Percentiles rank a stretch among this genome's conserved stretches.
Evolutionary conservation across 768 basidiomycete genomes (phyloP).

Genomic region (Dendrothele bispora): DNA sequence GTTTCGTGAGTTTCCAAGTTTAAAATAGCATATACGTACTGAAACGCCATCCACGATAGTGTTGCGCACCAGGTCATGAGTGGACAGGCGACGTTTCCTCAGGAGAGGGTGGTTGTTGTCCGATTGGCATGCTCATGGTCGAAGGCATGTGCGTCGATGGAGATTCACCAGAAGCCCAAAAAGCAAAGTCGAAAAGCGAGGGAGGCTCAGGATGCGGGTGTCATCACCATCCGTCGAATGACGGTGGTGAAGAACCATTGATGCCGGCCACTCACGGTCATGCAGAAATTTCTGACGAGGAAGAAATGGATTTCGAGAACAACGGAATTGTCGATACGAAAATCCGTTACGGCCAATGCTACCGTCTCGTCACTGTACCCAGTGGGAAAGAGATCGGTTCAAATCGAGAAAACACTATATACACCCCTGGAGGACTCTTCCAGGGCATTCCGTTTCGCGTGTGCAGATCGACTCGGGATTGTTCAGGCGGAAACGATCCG

Average conservation of each 20-base stretch:
- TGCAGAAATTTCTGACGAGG: not conserved
- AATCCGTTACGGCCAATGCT: not conserved
- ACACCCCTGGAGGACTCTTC: not conserved
- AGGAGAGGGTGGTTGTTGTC: not conserved
- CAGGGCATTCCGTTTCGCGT: not conserved
- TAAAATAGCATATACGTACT: not conserved
- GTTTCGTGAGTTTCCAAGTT: not conserved
- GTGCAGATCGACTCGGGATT: not conserved
- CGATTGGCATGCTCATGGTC: not conserved
- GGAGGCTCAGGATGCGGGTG: not conserved
- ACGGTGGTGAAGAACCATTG: not conserved
- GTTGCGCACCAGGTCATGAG: not conserved
- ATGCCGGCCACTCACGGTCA: too few relatives aligned
- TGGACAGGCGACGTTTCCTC: not conserved
- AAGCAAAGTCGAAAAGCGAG: too few relatives aligned
- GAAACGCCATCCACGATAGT: not conserved
- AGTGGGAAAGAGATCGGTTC: not conserved
- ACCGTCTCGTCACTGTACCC: not conserved
- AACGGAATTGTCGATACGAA: not conserved
- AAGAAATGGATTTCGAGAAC: not conserved
- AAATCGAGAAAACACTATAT: not conserved
- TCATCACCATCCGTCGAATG: not conserved
- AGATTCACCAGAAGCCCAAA: not conserved
- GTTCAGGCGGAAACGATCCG: not conserved
- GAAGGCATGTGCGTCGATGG: not conserved